These are phyloP conservation scores for Rhizopus microsporus DNA, from an alignment of 371 early-diverging fungal species.

Conservation along the genomic window DNA sequence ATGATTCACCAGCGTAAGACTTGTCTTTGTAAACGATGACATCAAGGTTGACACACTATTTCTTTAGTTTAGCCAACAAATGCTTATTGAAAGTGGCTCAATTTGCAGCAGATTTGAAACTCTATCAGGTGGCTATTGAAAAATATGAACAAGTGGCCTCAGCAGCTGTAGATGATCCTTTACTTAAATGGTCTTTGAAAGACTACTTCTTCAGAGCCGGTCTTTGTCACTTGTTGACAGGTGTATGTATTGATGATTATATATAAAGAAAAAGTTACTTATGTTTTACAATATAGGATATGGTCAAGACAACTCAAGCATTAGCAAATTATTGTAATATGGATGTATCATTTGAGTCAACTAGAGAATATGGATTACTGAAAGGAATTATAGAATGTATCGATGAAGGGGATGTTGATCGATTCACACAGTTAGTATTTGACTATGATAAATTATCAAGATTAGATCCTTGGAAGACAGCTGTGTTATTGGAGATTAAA, in stretches of 20 bases:
- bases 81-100: constrained; percentile 90
- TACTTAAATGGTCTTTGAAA: constrained; percentile 93
- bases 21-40: background rate
- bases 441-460: constrained; percentile 88
- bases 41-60: background rate
- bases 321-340: constrained; percentile 52
- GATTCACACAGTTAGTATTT: constrained; percentile 78
- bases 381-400: constrained; percentile 74
- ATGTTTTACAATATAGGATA: constrained; percentile 26
- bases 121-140: constrained; percentile 86
- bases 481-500: constrained; percentile 87
- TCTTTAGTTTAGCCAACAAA: constrained; percentile 78
- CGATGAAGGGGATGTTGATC: constrained; percentile 79
- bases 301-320: constrained; percentile 40
- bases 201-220: constrained; percentile 96
- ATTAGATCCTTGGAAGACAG: constrained; percentile 96
- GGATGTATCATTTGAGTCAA: constrained; percentile 83
- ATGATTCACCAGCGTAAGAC: constrained; percentile 84
- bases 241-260: constrained; percentile 39
- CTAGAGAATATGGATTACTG: constrained; percentile 84
- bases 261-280: background rate
- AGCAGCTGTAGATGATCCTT: constrained; percentile 81
- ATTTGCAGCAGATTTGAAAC: constrained; percentile 85
- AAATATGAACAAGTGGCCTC: constrained; percentile 87
- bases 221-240: constrained; percentile 81